Conservation (phyloP, 345 rosid species). For the Citrus maxima region DNA sequence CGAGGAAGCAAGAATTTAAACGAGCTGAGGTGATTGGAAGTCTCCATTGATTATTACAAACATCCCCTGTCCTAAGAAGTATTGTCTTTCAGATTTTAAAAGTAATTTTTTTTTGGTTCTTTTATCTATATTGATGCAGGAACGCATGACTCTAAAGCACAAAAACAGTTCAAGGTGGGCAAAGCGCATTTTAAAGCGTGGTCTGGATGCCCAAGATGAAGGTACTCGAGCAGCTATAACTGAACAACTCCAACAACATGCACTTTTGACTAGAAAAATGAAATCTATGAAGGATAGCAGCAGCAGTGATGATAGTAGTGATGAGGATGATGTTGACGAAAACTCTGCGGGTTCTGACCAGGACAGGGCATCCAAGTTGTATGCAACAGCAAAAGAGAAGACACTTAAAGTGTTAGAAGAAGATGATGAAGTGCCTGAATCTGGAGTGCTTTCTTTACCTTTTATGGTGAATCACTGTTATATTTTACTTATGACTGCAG, state of each 20-base stretch:
- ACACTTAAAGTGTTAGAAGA: conserved; percentile 64
- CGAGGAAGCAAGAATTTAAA: conserved; percentile 66
- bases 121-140: conserved; percentile 42
- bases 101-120: neutral
- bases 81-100: neutral
- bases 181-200: conserved; percentile 62
- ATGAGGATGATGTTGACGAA: conserved; percentile 52
- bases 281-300: conserved; percentile 63
- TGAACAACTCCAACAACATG: conserved; percentile 80
- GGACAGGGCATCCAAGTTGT: conserved; percentile 50
- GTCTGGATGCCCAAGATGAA: conserved; percentile 70
- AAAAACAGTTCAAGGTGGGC: conserved; percentile 89
- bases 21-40: conserved; percentile 71
- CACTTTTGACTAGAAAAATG: conserved; percentile 79
- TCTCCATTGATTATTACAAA: neutral
- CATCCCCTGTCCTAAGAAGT: neutral
- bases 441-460: conserved; percentile 87
- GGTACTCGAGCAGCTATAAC: conserved; percentile 78
- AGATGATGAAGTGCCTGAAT: conserved; percentile 54
- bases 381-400: conserved; percentile 69
- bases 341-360: conserved; percentile 39
- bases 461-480: conserved; percentile 65
- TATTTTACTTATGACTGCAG: neutral
- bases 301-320: conserved; percentile 62
- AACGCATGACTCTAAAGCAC: conserved; percentile 75